These are phyloP conservation scores for Basidiobolus meristosporus DNA, from an alignment of 371 early-diverging fungal genomes.

Conservation along the genomic window DNA sequence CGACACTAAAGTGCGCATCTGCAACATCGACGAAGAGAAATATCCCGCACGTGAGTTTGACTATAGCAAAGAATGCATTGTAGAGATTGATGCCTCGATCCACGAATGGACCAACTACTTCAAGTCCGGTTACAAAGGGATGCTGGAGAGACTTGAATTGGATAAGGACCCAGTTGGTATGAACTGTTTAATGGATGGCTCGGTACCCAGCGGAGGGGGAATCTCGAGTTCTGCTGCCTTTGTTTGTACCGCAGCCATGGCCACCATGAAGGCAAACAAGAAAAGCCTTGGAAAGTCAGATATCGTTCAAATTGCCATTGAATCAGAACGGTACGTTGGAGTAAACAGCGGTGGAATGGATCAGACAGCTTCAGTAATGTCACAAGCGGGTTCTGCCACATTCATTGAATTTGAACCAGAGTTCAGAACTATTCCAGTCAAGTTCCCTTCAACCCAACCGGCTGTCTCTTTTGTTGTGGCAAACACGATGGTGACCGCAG, in stretches of 20 bases:
- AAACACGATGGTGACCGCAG: conserved; percentile 68
- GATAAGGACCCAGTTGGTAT: too few species aligned
- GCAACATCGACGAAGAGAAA: too few species aligned
- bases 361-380: conserved; percentile 70
- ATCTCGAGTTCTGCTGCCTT: conserved; percentile 74
- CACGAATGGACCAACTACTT: too few species aligned
- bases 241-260: conserved; percentile 56
- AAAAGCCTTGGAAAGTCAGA: conserved; percentile 9
- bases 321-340: conserved; percentile 69
- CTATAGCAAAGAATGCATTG: too few species aligned
- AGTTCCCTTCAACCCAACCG: conserved; percentile 22
- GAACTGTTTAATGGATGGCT: too few species aligned
- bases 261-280: conserved; percentile 34
- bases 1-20: too few species aligned
- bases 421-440: conserved; percentile 39
- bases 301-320: conserved; percentile 51
- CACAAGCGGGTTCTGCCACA: conserved; percentile 42
- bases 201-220: conserved; percentile 74
- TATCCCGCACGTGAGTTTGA: too few species aligned
- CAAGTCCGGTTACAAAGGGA: too few species aligned
- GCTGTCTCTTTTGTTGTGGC: conserved; percentile 88
- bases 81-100: too few species aligned
- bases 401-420: conserved; percentile 73
- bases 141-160: too few species aligned
- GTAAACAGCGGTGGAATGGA: conserved; percentile 85